Percentiles rank a stretch among this genome's conserved stretches.
These are phyloP conservation scores for Debaryomyces psychrophilus DNA, from an alignment of 1,139 yeast genomes.

Conservation along the genomic window DNA sequence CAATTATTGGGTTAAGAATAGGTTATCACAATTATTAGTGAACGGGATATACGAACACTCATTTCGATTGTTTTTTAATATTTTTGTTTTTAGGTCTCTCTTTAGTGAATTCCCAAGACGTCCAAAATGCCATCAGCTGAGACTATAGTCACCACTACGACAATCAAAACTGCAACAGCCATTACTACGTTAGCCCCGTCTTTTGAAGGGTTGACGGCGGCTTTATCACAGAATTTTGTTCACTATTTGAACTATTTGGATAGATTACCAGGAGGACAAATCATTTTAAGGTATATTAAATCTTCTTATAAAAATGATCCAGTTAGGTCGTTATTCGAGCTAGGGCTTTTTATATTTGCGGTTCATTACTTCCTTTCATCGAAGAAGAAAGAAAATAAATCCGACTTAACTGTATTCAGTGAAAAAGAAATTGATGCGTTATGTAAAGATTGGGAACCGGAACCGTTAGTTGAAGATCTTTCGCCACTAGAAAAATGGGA, in stretches of 20 bases:
- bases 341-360: constrained; percentile 80
- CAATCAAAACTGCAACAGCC: constrained; percentile 31
- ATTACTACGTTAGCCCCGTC: constrained; percentile 41
- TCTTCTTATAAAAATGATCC: constrained; percentile 97
- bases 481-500: constrained; percentile 61
- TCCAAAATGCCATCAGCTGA: constrained; percentile 16
- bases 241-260: constrained; percentile 41
- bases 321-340: constrained; percentile 80
- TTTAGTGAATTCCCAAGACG: background rate
- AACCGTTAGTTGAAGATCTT: constrained; percentile 67
- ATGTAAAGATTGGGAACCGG: constrained; percentile 90
- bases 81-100: background rate
- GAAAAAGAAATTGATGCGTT: constrained; percentile 78
- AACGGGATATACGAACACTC: background rate
- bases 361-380: constrained; percentile 81
- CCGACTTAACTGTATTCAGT: constrained; percentile 67
- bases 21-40: background rate
- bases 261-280: constrained; percentile 78
- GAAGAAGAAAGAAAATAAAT: constrained; percentile 77
- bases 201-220: constrained; percentile 40
- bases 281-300: constrained; percentile 73
- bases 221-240: constrained; percentile 40
- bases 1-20: background rate
- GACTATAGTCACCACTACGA: constrained; percentile 19
- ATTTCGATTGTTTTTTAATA: background rate